Evolutionary conservation across 2,329 filamentous ascomycete genomes (phyloP), one percentile per base, ranked within the genome.

Genomic region (Pestalotiopsis sp.): DNA sequence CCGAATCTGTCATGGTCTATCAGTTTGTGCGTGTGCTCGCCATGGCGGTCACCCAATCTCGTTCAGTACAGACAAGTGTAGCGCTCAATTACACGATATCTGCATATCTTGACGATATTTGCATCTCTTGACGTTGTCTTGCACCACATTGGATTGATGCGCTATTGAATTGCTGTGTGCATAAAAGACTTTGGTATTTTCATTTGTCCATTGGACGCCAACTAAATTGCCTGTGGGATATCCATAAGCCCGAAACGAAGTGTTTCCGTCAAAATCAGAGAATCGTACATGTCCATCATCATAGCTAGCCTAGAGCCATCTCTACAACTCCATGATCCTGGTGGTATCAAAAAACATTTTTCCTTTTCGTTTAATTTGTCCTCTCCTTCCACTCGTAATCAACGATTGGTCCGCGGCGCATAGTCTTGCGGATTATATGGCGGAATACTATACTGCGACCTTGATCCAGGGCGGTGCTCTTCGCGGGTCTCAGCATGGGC

Each of bases 401-500:
- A 68, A 38, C 56, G 66, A 31, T 60, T 58, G 2, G 66, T 25
- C 23, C 25, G 39, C 31, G 31, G 31, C 1, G 64, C 68, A 17
- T 71, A 71, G 31, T 68, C 67, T n/a, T 67, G 67, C 13, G 69
- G 69, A 39, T 70, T 71, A 25, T 69, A 71, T 6, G 68, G 73
- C 2, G 71, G 66, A 59, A 71, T 72, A 3, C 72, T 69, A 3
- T 71, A 69, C 17, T 72, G 72, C 12, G 71, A 69, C 73, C 73
- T 65, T 70, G 74, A 9, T 75, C 68, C 6, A 78, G n/a, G 45
- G 9, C 68, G 70, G 70, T 85, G 75, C 75, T 86, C 85, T 71
- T 86, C 85, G 0, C 70, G 73, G 1, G 82, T 83, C 77, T 88
- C 85, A 9, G 74, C 75, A 69, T 87, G 85, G 2, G 85, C 82